phyloP scores from a whole-genome alignment of 2,329 filamentous ascomycete genomes.

The Xylaria sp. region DNA sequence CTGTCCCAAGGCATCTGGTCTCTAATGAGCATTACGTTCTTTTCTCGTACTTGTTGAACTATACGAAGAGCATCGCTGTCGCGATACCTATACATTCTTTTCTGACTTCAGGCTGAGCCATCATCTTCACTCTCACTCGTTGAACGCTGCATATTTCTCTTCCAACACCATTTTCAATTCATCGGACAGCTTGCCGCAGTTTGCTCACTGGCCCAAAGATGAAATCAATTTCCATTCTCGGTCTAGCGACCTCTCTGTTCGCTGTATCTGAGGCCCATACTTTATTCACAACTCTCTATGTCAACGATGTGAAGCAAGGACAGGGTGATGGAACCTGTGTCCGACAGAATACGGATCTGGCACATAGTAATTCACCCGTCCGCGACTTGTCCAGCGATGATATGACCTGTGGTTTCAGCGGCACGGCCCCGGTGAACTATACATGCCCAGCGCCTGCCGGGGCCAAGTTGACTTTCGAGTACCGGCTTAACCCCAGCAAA shows the following conservation, averaged over 20 bases:
- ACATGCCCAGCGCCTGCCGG: slow-evolving; percentile 62
- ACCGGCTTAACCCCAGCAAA: slow-evolving; percentile 68
- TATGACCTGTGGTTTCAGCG: slow-evolving; percentile 73
- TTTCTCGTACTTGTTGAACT: slow-evolving; percentile 21
- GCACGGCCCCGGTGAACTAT: slow-evolving; percentile 56
- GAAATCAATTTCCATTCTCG: slow-evolving; percentile 49
- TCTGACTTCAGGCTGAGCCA: slow-evolving; percentile 29
- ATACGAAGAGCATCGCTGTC: neutral
- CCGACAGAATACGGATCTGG: slow-evolving; percentile 67
- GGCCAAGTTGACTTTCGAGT: slow-evolving; percentile 72
- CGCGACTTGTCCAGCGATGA: slow-evolving; percentile 65
- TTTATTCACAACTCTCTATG: slow-evolving; percentile 69
- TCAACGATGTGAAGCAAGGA: slow-evolving; percentile 71
- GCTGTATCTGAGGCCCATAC: slow-evolving; percentile 61
- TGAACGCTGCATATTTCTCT: slow-evolving; percentile 13
- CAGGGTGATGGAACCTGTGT: slow-evolving; percentile 78
- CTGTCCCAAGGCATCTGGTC: slow-evolving; percentile 15
- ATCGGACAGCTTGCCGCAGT: neutral
- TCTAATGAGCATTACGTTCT: slow-evolving; percentile 24
- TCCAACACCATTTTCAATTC: neutral
- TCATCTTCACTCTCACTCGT: slow-evolving; percentile 21
- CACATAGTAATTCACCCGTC: slow-evolving; percentile 67
- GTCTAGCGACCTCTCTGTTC: slow-evolving; percentile 34
- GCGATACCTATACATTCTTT: slow-evolving; percentile 16
- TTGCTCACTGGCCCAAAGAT: slow-evolving; percentile 38